Percentiles rank a stretch among this genome's conserved stretches.
Conservation (phyloP, 75 land plant genomes). For the Cunninghamia lanceolata region DNA sequence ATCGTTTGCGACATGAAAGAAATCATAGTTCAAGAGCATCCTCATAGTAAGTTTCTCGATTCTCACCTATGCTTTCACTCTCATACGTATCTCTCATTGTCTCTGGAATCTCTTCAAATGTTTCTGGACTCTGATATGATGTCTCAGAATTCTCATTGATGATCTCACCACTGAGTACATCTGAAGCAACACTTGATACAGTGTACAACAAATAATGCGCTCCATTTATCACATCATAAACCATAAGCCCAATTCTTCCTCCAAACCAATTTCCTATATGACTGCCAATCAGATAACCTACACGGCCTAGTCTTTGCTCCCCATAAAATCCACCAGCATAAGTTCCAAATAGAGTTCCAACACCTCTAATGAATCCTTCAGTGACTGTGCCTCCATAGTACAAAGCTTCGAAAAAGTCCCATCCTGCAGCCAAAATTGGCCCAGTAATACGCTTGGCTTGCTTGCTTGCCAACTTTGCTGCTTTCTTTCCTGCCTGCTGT, state of each 20-base stretch:
- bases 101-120: background rate
- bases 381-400: slow-evolving; percentile 36
- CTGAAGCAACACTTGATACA: background rate
- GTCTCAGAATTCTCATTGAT: slow-evolving; percentile 3
- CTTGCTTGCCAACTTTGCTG: slow-evolving; percentile 25
- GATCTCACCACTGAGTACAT: background rate
- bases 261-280: slow-evolving; percentile 49
- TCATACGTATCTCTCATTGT: background rate
- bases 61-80: background rate
- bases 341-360: slow-evolving; percentile 38
- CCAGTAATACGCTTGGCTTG: slow-evolving; percentile 28
- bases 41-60: background rate
- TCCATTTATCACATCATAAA: slow-evolving; percentile 30
- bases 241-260: slow-evolving; percentile 41
- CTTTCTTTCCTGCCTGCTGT: slow-evolving; percentile 20
- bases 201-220: slow-evolving; percentile 16
- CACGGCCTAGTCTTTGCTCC: slow-evolving; percentile 40
- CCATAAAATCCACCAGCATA: slow-evolving; percentile 42
- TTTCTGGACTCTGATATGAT: background rate
- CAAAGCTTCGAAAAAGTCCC: slow-evolving; percentile 48
- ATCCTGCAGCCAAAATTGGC: slow-evolving; percentile 38
- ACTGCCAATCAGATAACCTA: slow-evolving; percentile 42
- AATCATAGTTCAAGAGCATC: background rate
- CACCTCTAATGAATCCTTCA: slow-evolving; percentile 33
- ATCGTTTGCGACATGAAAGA: background rate